phyloP scores from a whole-genome alignment of 371 early-diverging fungal species.

The Mortierella sp. region DNA sequence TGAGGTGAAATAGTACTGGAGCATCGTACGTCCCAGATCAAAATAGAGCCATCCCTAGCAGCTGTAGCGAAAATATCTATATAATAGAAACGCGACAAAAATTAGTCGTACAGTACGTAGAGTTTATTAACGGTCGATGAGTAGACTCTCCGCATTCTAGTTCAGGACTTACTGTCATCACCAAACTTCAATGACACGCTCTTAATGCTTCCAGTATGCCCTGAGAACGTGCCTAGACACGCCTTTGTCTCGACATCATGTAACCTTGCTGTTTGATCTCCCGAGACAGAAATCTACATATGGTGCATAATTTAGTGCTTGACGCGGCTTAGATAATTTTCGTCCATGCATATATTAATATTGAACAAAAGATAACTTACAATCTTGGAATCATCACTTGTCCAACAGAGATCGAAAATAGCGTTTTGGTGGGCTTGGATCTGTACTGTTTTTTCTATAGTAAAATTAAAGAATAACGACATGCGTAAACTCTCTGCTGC shows the following conservation, averaged over 20 bases:
- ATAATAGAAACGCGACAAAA: background rate
- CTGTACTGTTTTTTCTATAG: slow-evolving; percentile 16
- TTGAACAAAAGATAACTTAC: slow-evolving; percentile 16
- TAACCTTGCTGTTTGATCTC: slow-evolving; percentile 47
- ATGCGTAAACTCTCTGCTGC: background rate
- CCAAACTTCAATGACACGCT: slow-evolving; percentile 38
- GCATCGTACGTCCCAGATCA: slow-evolving; percentile 55
- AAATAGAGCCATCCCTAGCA: slow-evolving; percentile 45
- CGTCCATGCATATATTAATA: background rate
- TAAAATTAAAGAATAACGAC: background rate
- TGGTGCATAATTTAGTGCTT: background rate
- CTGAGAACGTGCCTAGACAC: slow-evolving; percentile 43
- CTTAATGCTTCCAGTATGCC: slow-evolving; percentile 53
- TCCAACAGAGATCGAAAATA: slow-evolving; percentile 54
- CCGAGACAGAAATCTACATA: slow-evolving; percentile 46
- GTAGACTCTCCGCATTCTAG: too few relatives aligned
- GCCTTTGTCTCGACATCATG: slow-evolving; percentile 45
- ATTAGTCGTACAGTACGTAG: background rate
- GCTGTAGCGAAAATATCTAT: slow-evolving; percentile 55
- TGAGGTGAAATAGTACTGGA: slow-evolving; percentile 36
- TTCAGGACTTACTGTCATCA: slow-evolving; percentile 37
- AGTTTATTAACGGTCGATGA: background rate
- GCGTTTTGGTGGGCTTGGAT: slow-evolving; percentile 51
- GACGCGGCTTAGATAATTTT: background rate
- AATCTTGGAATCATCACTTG: slow-evolving; percentile 43